Evolutionary conservation across 441 rosid species (phyloP), one percentile per base, ranked within the genome.

Genomic region (Capsella rubella): DNA sequence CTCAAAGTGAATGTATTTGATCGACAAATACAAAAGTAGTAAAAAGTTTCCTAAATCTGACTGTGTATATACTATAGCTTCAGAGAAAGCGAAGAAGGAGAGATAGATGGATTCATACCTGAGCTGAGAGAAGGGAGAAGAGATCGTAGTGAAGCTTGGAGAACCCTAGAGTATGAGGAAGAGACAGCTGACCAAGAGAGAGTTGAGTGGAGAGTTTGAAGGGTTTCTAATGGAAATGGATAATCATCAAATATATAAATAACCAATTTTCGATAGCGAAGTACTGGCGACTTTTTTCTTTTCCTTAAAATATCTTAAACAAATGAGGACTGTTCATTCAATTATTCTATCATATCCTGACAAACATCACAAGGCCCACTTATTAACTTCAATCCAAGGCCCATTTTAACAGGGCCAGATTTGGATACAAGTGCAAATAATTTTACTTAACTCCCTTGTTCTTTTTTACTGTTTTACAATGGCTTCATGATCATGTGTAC

Each of bases 191-290:
- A 63, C 64, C 9, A 45, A 56, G 43, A 8, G 50, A 46, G 63
- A 54, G 59, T 51, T 58, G 72, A 64, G 80, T 64, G 76, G 76
- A 71, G 76, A 14, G 80, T 59, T 57, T 71, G 69, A 76, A 56
- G 66, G 54, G 16, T 42, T 70, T 56, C 57, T 5, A 21, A 21
- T 21, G 25, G 25, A 21, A 21, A 10, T 65, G 77, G 77, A 77
- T 66, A 77, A 65, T 35, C 35, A 69, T 69, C 69, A 35, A 6
- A 69, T 69, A 62, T 69, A 62, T 76, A 69, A 75, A 74, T 50
- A 47, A 65, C 31, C 31, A 8, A 5, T 50, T 39, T 69, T 28
- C 8, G 75, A 69, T 69, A 54, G 71, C 11, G 72, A 77, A 15
- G 52, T 61, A 40, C 32, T 64, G 55, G 3, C 76, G 58, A 65